Evolutionary conservation across 225 moss, liverwort and hornwort genomes (phyloP).

Genomic region (Marchantia polymorpha): DNA sequence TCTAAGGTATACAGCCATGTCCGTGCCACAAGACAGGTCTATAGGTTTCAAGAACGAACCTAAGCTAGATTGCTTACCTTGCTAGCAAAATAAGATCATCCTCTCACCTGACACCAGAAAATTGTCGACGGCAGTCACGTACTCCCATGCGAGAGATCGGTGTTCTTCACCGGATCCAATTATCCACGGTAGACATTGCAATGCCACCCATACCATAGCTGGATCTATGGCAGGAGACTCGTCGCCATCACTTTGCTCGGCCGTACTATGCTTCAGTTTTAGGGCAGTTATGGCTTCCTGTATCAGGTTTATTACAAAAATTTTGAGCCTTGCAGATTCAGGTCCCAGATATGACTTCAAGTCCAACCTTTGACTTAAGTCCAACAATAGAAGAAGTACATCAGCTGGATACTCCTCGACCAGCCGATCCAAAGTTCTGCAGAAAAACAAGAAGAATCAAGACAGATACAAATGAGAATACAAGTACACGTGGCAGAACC

Average conservation of each 20-base stretch:
- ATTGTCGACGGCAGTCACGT: slow-evolving; percentile 52
- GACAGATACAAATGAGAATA: not conserved
- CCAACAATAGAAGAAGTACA: slow-evolving; percentile 61
- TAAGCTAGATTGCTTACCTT: not conserved
- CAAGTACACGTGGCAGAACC: not conserved
- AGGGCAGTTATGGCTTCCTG: slow-evolving; percentile 38
- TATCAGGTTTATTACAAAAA: slow-evolving; percentile 45
- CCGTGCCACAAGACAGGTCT: not conserved
- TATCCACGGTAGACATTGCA: slow-evolving; percentile 65
- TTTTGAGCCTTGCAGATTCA: slow-evolving; percentile 45
- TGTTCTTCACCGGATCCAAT: slow-evolving; percentile 42
- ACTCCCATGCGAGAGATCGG: slow-evolving; percentile 63
- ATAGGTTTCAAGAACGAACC: not conserved
- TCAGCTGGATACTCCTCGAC: slow-evolving; percentile 51
- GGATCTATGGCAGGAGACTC: slow-evolving; percentile 46
- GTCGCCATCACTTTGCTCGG: slow-evolving; percentile 26
- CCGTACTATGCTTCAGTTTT: slow-evolving; percentile 7
- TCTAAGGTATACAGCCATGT: too few species aligned
- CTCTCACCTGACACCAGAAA: slow-evolving; percentile 41
- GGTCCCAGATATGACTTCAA: slow-evolving; percentile 25
- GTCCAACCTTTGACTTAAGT: slow-evolving; percentile 63
- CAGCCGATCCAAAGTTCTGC: slow-evolving; percentile 61
- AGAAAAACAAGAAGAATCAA: not conserved
- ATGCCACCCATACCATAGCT: slow-evolving; percentile 73
- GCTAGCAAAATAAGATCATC: not conserved